These are phyloP conservation scores for Tetrahymena thermophila DNA, from an alignment of 73 alveolate genomes.

Conservation along the genomic window DNA sequence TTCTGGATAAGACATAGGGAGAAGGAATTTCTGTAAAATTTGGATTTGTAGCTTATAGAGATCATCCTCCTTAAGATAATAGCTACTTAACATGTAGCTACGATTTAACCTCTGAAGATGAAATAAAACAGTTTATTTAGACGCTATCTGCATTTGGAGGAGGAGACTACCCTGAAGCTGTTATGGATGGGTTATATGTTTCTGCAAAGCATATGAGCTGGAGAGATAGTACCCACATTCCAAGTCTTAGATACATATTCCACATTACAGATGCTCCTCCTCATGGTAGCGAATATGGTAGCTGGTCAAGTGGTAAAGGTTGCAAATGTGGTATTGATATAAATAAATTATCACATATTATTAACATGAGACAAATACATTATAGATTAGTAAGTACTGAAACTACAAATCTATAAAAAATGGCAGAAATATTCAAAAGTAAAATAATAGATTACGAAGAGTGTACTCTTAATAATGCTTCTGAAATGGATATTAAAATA, in stretches of 20 bases:
- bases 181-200: conserved; percentile 65
- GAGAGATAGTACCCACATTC: conserved; percentile 56
- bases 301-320: not conserved
- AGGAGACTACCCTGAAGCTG: conserved; percentile 75
- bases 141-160: conserved; percentile 57
- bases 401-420: not conserved
- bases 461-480: not conserved
- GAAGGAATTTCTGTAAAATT: conserved; percentile 45
- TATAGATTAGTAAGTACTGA: not conserved
- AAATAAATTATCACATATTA: not conserved
- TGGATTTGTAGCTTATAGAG: conserved; percentile 71
- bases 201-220: conserved; percentile 55
- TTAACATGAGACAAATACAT: not conserved
- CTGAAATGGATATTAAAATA: not conserved
- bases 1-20: conserved; percentile 36
- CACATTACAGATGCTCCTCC: conserved; percentile 82
- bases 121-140: conserved; percentile 45
- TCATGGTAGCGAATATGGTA: conserved; percentile 47
- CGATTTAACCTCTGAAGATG: conserved; percentile 55
- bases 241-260: conserved; percentile 57
- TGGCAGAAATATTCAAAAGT: not conserved
- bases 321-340: conserved; percentile 22
- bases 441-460: not conserved
- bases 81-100: conserved; percentile 56
- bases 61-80: conserved; percentile 62